Evolutionary conservation across 352 stramenopile species (phyloP), one percentile per base, ranked within the genome.

Genomic region (Phytopythium chamaehyphon): DNA sequence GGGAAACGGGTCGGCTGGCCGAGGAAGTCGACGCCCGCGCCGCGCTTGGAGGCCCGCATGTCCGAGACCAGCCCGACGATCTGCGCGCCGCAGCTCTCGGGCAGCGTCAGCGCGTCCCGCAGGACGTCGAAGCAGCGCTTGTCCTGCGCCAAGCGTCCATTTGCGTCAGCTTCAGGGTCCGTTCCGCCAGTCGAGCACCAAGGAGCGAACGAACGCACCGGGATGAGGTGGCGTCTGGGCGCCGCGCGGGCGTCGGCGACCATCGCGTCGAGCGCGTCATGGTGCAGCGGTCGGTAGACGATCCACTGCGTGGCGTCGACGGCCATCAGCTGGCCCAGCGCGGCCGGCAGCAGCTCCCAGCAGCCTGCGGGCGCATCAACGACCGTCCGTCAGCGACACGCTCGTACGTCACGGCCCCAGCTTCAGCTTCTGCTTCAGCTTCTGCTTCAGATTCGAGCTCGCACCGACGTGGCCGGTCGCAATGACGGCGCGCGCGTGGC

Each of bases 281-380:
- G 59, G 46, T 84, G 75, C 40, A 86, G 61, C 15, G 75, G 72
- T 0, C 75, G 70, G 35, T 84, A 83, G 49, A 86, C 75, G 49
- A 86, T 66, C 72, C 64, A 86, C 55, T 86, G 75, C 33, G 66
- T 64, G 22, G 61, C 54, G 7, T 49, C 40, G 9, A 60, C 55
- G 1, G 69, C 62, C 15, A 76, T 43, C 1, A 62, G 40, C 2
- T 57, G 55, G 16, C 42, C 55, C 3, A 86, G 61, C 33, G 61
- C 57, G 3, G 59, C 31, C 14, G 75, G 72, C n/a, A 86, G 55
- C 18, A 83, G 45, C 52, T 86, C 75, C 75, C 75, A 86, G 51
- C 82, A 64, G 16, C 75, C 75, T 24, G 18, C 37, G 43, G 22
- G 40, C 43, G 15, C 24, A 47, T 36, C 45, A 15, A 38, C 23